Base-by-base conservation (phyloP, 768 basidiomycete genomes). In the Artomyces pyxidatus region DNA sequence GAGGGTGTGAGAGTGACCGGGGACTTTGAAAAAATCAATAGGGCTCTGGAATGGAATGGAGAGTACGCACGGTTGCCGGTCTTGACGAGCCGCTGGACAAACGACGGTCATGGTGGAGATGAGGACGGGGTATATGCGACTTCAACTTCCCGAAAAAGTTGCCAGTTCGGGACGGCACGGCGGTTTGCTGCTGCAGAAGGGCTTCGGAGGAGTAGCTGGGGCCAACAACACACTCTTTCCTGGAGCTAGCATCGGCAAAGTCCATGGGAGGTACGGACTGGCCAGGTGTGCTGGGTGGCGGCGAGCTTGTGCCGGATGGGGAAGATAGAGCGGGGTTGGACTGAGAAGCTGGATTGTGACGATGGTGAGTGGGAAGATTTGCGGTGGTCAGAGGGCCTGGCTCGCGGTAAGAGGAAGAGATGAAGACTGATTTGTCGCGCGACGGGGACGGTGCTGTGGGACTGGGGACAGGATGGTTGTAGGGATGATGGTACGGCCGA, bases 231-330 rank as follows among this genome's bases (percentile, higher is more conserved):
- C 66, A 56, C 26, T 61, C 53, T 25, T 57, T 59, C 23, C 69
- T 63, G 49, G 69, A 62, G 45, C 64, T 61, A 49, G 73, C 72
- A 9, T 64, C 60, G 10, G 66, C 42, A 27, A 72, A 57, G 53
- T 70, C 71, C 35, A 69, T 70, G 21, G 72, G 68, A 45, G 70
- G 76, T 16, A 61, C 67, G 26, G 67, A 66, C 55, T 77, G 69
- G 42, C 72, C 76, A 11, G 84, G 82, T 10, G 84, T 83, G 58
- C 72, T 75, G 23, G 83, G 83, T 4, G 84, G 83, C 49, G 85
- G 80, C 2, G 85, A 87, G 58, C 76, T 77, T 41, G 80, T 74
- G 58, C 74, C 81, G 46, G 82, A 85, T 17, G 86, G 82, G 3
- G 85, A 86, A 14, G 82, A 84, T 42, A 80, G 73, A 35, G 80